A percentile compares a stretch with the other conserved stretches of the same genome.
Conservation (phyloP, 2,329 filamentous ascomycete species). For the Echinosphaeria canescens region DNA sequence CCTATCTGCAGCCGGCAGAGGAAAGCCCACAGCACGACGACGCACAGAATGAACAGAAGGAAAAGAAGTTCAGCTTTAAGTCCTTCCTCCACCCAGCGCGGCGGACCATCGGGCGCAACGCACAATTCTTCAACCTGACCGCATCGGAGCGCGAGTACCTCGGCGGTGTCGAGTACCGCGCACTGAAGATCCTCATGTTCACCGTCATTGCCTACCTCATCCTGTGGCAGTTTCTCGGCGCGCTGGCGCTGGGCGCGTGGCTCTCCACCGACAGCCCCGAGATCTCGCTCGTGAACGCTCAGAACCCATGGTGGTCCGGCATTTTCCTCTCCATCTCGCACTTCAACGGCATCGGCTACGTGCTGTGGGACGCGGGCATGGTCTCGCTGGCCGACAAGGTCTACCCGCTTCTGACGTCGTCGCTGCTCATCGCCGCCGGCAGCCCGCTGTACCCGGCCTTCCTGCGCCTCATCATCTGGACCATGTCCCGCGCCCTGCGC, state of each 20-base stretch:
- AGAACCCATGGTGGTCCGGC: constrained; percentile 47
- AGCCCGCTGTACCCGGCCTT: constrained; percentile 46
- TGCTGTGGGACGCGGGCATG: constrained; percentile 43
- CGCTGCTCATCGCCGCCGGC: constrained; percentile 36
- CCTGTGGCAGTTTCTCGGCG: constrained; percentile 34
- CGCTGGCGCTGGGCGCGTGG: constrained; percentile 38
- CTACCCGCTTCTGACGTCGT: constrained; percentile 29
- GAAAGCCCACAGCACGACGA: too few species aligned
- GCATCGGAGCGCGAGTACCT: constrained; percentile 26
- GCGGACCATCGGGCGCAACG: neutral
- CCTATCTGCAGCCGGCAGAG: too few species aligned
- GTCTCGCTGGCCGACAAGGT: constrained; percentile 30
- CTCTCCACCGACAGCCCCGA: constrained; percentile 27
- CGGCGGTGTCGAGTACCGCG: constrained; percentile 41
- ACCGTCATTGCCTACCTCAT: constrained; percentile 38
- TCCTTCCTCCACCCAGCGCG: too few species aligned
- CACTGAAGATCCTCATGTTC: constrained; percentile 33
- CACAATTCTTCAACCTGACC: neutral
- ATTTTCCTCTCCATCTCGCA: constrained; percentile 46
- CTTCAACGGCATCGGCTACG: constrained; percentile 55
- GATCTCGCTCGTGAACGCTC: constrained; percentile 27
- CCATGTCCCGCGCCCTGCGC: constrained; percentile 19
- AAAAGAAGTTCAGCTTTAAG: too few species aligned
- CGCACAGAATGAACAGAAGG: too few species aligned
- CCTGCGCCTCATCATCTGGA: constrained; percentile 36